Conservation (phyloP, 192 early-diverging fungal genomes). For the Coemansia sp. region DNA sequence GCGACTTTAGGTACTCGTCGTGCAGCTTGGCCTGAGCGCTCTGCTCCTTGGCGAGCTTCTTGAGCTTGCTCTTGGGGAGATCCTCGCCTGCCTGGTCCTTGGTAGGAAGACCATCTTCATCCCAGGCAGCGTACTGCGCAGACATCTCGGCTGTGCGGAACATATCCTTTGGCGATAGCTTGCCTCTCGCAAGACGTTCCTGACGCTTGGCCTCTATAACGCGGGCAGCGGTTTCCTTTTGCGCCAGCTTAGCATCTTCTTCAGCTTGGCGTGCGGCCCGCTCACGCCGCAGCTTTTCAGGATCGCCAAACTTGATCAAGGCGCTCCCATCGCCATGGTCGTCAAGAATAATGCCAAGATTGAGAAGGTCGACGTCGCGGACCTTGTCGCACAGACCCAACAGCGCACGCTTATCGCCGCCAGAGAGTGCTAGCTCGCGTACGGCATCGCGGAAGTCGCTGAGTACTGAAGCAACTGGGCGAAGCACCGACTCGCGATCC, state of each 20-base stretch:
- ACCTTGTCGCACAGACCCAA: slow-evolving; percentile 82
- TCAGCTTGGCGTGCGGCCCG: slow-evolving; percentile 69
- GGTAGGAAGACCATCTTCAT: slow-evolving; percentile 85
- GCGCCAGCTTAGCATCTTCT: slow-evolving; percentile 62
- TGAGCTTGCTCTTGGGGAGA: slow-evolving; percentile 78
- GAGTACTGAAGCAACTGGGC: slow-evolving; percentile 81
- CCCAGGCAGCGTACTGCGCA: slow-evolving; percentile 72
- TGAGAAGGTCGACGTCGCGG: slow-evolving; percentile 84
- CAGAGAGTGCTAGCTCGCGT: slow-evolving; percentile 66
- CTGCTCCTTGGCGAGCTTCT: slow-evolving; percentile 88
- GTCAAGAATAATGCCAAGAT: slow-evolving; percentile 88
- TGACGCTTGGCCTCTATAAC: slow-evolving; percentile 66
- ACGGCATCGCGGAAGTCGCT: slow-evolving; percentile 90
- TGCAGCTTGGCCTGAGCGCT: slow-evolving; percentile 89
- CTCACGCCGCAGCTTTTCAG: slow-evolving; percentile 65
- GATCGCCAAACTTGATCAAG: slow-evolving; percentile 87
- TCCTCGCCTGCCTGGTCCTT: slow-evolving; percentile 81
- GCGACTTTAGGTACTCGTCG: slow-evolving; percentile 68
- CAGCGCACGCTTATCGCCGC: slow-evolving; percentile 60
- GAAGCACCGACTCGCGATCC: slow-evolving; percentile 61
- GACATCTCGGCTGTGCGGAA: slow-evolving; percentile 68
- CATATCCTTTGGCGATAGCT: slow-evolving; percentile 74
- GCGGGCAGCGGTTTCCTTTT: slow-evolving; percentile 63
- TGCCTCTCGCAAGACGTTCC: slow-evolving; percentile 77
- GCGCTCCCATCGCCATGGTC: slow-evolving; percentile 95